Evolutionary conservation across 2,329 filamentous ascomycete genomes (phyloP).

Genomic region (Pseudogymnoascus sp.): DNA sequence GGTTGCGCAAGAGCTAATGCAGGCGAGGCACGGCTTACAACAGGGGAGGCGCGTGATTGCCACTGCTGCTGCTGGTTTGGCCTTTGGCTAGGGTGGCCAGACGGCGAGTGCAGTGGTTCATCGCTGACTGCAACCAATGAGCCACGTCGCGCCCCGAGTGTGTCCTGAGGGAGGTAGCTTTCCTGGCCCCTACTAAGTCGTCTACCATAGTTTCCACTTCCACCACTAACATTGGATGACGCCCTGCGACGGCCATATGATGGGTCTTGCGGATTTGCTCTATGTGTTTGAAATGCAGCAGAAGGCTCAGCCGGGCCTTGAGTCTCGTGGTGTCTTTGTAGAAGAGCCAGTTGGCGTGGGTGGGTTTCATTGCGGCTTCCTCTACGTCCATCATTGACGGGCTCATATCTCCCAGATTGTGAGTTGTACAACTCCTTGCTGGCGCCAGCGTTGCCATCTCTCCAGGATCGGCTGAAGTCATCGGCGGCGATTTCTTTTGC

Average conservation of each 20-base stretch:
- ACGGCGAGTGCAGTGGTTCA: conserved; percentile 34
- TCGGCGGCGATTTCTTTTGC: conserved; percentile 87
- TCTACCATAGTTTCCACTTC: conserved; percentile 59
- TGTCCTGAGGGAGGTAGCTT: conserved; percentile 26
- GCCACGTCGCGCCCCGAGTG: conserved; percentile 37
- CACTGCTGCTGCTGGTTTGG: conserved; percentile 28
- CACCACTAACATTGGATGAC: conserved; percentile 86
- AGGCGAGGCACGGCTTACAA: conserved; percentile 27
- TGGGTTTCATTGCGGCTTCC: conserved; percentile 60
- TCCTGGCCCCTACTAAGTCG: conserved; percentile 29
- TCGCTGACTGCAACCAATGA: conserved; percentile 45
- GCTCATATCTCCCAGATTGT: conserved; percentile 89
- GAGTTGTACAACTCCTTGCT: conserved; percentile 85
- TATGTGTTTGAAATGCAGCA: conserved; percentile 73
- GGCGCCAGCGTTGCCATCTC: conserved; percentile 55
- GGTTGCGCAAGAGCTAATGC: conserved; percentile 27
- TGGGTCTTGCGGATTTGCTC: conserved; percentile 56
- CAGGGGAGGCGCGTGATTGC: conserved; percentile 33
- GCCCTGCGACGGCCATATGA: conserved; percentile 69
- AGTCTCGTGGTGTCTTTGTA: conserved; percentile 64
- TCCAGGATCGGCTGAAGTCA: conserved; percentile 82
- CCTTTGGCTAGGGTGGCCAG: conserved; percentile 23
- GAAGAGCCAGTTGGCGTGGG: conserved; percentile 64
- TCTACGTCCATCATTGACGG: conserved; percentile 67
- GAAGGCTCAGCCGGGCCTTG: conserved; percentile 71